Percentiles rank a stretch among this genome's conserved stretches.
These are phyloP conservation scores for Clonostachys sp. DNA, from an alignment of 2,329 filamentous ascomycete genomes.

Conservation along the genomic window DNA sequence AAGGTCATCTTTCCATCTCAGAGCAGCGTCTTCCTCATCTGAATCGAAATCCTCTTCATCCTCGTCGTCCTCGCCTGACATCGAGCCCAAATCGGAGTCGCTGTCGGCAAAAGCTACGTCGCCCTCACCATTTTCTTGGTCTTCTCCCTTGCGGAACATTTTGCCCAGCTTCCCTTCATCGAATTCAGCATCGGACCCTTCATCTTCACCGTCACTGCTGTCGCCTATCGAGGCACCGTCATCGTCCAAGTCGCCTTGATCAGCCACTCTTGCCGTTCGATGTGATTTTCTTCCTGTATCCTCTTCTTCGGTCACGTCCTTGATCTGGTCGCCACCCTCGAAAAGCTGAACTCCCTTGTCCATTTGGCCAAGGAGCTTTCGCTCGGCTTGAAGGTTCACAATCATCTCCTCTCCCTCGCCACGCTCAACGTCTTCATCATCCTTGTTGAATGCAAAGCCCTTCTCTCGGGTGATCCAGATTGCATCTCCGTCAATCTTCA, in stretches of 20 bases:
- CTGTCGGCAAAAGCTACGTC: slow-evolving; percentile 92
- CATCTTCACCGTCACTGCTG: slow-evolving; percentile 43
- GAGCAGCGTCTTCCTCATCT: slow-evolving; percentile 66
- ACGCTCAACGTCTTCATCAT: slow-evolving; percentile 64
- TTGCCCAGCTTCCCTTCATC: slow-evolving; percentile 56
- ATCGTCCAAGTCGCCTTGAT: slow-evolving; percentile 54
- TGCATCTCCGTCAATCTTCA: slow-evolving; percentile 94
- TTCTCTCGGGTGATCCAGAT: slow-evolving; percentile 79
- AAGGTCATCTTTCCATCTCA: slow-evolving; percentile 88
- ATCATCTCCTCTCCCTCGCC: slow-evolving; percentile 97
- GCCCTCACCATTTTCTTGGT: slow-evolving; percentile 46
- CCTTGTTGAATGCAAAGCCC: slow-evolving; percentile 70
- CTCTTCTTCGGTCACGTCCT: slow-evolving; percentile 43
- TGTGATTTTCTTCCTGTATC: slow-evolving; percentile 58
- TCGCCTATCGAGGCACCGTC: slow-evolving; percentile 49
- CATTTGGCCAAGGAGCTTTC: slow-evolving; percentile 75
- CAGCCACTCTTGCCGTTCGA: slow-evolving; percentile 52
- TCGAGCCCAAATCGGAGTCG: slow-evolving; percentile 90
- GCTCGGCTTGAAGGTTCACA: slow-evolving; percentile 79
- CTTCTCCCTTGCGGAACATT: slow-evolving; percentile 47
- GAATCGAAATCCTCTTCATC: slow-evolving; percentile 40
- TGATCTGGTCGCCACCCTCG: slow-evolving; percentile 67
- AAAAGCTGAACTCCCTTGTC: slow-evolving; percentile 84
- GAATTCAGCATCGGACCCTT: slow-evolving; percentile 53
- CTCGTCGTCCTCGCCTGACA: slow-evolving; percentile 54